These are phyloP conservation scores for Cutaneotrichosporon spelunceum DNA, from an alignment of 1,284 basidiomycete genomes.

Conservation along the genomic window DNA sequence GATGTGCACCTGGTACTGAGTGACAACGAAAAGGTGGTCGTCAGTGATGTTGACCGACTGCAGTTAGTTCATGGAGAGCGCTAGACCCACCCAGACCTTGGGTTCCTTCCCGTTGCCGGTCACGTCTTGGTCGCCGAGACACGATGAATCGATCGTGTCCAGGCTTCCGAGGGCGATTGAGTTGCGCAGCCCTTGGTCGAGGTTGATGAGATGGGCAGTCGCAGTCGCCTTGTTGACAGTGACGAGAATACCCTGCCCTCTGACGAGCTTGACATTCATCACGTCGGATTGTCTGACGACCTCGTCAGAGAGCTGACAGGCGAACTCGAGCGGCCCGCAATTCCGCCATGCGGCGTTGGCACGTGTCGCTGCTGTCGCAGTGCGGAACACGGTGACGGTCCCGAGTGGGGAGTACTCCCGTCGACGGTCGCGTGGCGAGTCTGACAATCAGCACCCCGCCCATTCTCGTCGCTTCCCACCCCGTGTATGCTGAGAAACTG, in stretches of 20 bases:
- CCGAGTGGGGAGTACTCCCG: constrained; percentile 1
- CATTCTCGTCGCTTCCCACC: background rate
- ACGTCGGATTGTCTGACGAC: constrained; percentile 13
- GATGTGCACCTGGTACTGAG: constrained; percentile 20
- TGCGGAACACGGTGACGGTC: constrained; percentile 9
- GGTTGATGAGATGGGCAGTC: constrained; percentile 3
- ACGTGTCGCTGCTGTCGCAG: constrained; percentile 7
- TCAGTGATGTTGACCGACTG: constrained; percentile 47
- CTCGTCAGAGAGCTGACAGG: constrained; percentile 26
- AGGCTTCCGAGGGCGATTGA: background rate
- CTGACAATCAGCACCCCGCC: background rate
- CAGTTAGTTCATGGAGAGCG: constrained; percentile 2
- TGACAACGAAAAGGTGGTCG: constrained; percentile 37
- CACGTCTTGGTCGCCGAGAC: background rate
- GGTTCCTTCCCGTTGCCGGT: background rate
- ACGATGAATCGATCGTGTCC: background rate
- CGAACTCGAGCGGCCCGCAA: constrained; percentile 24
- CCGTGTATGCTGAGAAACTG: background rate
- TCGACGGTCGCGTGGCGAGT: background rate
- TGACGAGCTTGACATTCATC: constrained; percentile 3
- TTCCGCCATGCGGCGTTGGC: background rate
- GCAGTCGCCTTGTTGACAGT: constrained; percentile 9
- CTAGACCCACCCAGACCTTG: background rate
- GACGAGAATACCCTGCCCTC: constrained; percentile 20
- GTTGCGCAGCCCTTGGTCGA: background rate